Percentiles rank a stretch among this genome's conserved stretches.
Evolutionary conservation across 1,284 basidiomycete genomes (phyloP).

Genomic region (Ustilago nuda): DNA sequence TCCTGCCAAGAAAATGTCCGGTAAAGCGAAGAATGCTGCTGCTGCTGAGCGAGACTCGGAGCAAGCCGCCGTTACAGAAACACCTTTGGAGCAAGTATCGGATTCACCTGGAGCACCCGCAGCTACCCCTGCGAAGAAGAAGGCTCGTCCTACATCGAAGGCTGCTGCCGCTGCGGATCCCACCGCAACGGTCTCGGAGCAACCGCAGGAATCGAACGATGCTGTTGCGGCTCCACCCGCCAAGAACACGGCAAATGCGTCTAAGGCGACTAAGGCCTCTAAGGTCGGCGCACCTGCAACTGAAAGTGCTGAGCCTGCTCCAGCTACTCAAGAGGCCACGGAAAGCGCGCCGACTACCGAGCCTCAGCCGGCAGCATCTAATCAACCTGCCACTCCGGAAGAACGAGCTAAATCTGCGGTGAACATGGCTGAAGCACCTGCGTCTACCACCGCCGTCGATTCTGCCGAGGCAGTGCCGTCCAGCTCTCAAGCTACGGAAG

Average conservation of each 20-base stretch:
- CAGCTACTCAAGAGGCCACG: neutral
- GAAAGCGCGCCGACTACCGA: neutral
- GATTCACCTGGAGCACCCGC: neutral
- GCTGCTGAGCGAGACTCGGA: neutral
- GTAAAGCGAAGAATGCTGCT: neutral
- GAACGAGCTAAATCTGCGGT: no score
- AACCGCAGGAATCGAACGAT: neutral
- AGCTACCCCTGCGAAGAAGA: constrained; percentile 8
- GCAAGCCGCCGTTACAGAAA: neutral
- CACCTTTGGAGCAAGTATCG: neutral
- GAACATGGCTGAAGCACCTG: neutral
- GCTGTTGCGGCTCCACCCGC: neutral
- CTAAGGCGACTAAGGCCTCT: constrained; percentile 4
- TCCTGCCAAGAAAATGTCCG: constrained; percentile 3
- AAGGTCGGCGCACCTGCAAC: constrained; percentile 1
- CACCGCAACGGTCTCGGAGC: neutral
- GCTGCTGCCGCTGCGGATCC: neutral
- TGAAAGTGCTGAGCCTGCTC: neutral
- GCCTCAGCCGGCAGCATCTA: neutral
- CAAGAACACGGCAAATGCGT: constrained; percentile 7
- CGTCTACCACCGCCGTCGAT: neutral
- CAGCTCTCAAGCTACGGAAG: neutral
- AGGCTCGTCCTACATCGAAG: neutral
- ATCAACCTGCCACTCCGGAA: no score
- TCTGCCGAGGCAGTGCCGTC: neutral